A percentile compares a stretch with the other conserved stretches of the same genome.
phyloP scores from a whole-genome alignment of 164 flowering plant species.

The Magnolia kwangsiensis region DNA sequence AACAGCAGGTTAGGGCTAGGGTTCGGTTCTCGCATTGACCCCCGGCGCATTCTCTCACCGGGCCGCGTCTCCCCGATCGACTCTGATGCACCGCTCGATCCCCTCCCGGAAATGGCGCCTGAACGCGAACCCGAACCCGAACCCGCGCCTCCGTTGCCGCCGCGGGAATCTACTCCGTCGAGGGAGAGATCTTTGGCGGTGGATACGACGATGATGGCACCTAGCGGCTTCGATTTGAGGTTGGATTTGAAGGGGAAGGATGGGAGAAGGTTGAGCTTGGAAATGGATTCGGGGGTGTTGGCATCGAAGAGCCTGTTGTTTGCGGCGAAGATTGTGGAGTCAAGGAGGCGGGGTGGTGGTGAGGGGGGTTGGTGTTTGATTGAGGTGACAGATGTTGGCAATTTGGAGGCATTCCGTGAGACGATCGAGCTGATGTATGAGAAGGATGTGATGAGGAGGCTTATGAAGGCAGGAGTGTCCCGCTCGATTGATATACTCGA shows the following conservation, averaged over 20 bases:
- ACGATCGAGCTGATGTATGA: constrained; percentile 91
- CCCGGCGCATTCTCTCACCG: constrained; percentile 77
- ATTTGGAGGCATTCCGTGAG: constrained; percentile 56
- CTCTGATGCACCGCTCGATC: constrained; percentile 26
- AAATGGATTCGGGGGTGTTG: constrained; percentile 64
- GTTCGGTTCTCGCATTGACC: constrained; percentile 46
- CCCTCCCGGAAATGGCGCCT: constrained; percentile 19
- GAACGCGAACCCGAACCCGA: background rate
- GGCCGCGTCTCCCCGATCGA: constrained; percentile 93
- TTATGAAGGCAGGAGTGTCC: constrained; percentile 58
- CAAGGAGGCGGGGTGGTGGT: constrained; percentile 20
- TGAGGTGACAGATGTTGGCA: constrained; percentile 76
- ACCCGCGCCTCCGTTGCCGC: background rate
- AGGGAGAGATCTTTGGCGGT: constrained; percentile 8
- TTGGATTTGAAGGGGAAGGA: constrained; percentile 69
- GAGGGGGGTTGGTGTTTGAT: constrained; percentile 48
- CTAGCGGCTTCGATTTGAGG: constrained; percentile 58
- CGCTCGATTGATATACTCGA: constrained; percentile 75
- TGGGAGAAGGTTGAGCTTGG: constrained; percentile 65
- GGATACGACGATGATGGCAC: background rate
- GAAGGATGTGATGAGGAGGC: constrained; percentile 40
- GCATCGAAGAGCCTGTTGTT: constrained; percentile 54
- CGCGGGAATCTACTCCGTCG: background rate
- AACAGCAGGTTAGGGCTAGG: constrained; percentile 29
- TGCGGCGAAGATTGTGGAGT: constrained; percentile 47